These are phyloP conservation scores for Acmispon strigosus DNA, from an alignment of 306 rosid genomes.

Conservation along the genomic window DNA sequence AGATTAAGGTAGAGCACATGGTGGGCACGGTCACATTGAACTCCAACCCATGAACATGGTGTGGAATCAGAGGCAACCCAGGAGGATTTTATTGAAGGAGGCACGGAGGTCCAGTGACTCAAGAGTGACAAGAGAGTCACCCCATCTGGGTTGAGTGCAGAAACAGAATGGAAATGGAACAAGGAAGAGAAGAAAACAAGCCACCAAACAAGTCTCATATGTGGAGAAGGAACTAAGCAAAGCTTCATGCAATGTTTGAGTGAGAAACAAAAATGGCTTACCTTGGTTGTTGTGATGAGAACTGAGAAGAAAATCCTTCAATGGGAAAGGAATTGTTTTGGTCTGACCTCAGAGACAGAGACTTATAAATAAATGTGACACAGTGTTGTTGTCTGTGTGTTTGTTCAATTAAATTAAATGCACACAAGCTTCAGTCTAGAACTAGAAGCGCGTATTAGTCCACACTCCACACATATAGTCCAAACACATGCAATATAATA, in stretches of 20 bases:
- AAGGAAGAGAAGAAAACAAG: slow-evolving; percentile 23
- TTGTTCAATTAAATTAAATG: too few species aligned
- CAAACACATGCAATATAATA: too few species aligned
- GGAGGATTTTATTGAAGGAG: slow-evolving; percentile 34
- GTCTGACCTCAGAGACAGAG: too few species aligned
- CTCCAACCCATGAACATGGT: slow-evolving; percentile 78
- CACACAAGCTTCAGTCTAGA: too few species aligned
- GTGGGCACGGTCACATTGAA: slow-evolving; percentile 42
- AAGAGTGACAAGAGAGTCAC: slow-evolving; percentile 42
- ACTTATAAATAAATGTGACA: too few species aligned
- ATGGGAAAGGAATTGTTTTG: too few species aligned
- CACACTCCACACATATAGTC: too few species aligned
- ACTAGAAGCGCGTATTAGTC: too few species aligned
- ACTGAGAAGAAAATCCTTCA: too few species aligned
- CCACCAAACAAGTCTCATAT: slow-evolving; percentile 11
- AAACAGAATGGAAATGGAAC: not conserved
- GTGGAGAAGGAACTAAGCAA: too few species aligned
- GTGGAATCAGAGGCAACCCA: slow-evolving; percentile 61
- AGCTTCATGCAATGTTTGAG: not conserved
- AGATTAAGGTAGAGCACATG: slow-evolving; percentile 49
- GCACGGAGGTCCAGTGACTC: slow-evolving; percentile 40
- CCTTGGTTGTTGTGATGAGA: not conserved
- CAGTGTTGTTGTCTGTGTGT: too few species aligned
- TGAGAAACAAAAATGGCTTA: not conserved
- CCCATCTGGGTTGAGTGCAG: slow-evolving; percentile 61